Evolutionary conservation across 108 stramenopile genomes (phyloP), one percentile per base, ranked within the genome.

Genomic region (Skeletonema costatum): DNA sequence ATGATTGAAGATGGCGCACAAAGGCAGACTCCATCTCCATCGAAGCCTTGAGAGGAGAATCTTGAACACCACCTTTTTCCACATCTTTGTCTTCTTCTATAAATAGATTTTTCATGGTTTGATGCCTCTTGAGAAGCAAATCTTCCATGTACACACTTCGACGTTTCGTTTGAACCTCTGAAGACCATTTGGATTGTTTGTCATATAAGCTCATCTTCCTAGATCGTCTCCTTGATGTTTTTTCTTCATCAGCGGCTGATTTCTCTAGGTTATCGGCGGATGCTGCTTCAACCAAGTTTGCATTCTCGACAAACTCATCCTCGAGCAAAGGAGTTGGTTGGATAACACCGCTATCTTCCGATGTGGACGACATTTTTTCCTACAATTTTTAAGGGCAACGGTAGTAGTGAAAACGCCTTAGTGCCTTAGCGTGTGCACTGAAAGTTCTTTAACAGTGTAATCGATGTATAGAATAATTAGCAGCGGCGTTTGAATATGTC

Each of bases 1-100:
- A 39, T 16, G 39, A 19, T 46, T 67, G 19, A 39, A 67, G 66
- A 19, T 67, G 11, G n/a, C 30, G 66, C 12, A 67, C 66, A 42
- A 67, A 67, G 25, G 41, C 42, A 11, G 46, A 9, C 2, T 67
- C n/a, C 42, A 67, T 42, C 19, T 67, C 46, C 2, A 25, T n/a
- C 1, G 44, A 46, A 5, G 16, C 2, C 16, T 46, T 16, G 3
- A 0, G 16, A 16, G 44, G 4, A n/a, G 44, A 46, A 46, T 46
- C 44, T n/a, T 46, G 44, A n/a, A n/a, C 3, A n/a, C 5, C 44
- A 46, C 44, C 44, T 46, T 46, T 5, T 46, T 46, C 44, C 44
- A n/a, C 44, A 46, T 46, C 44, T n/a, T 5, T 14, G 5, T 46
- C 44, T 3, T n/a, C 16, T 46, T n/a, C 44, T 44, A 2, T 1